Evolutionary conservation across 768 basidiomycete species (phyloP).

Genomic region (Flagelloscypha sp.): DNA sequence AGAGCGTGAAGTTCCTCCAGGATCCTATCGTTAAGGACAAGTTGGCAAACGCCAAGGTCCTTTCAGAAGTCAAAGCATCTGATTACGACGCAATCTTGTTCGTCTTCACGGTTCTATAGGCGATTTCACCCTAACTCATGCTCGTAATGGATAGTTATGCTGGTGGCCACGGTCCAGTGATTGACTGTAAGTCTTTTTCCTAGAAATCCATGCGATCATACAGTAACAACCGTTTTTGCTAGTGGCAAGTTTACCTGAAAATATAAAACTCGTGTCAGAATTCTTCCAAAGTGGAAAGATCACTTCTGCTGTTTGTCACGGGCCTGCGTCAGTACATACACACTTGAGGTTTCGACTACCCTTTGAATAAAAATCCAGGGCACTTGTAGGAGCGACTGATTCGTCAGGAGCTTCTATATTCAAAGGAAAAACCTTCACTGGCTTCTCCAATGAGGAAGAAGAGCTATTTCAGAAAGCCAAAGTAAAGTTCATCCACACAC

Average conservation of each 20-base stretch:
- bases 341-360: too few species aligned
- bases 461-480: slow-evolving; percentile 33
- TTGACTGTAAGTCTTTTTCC: slow-evolving; percentile 50
- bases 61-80: slow-evolving; percentile 46
- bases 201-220: slow-evolving; percentile 19
- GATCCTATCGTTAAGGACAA: slow-evolving; percentile 47
- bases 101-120: too few species aligned
- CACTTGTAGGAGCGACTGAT: slow-evolving; percentile 49
- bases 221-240: slow-evolving; percentile 33
- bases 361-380: slow-evolving; percentile 29
- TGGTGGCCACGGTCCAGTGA: slow-evolving; percentile 71
- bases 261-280: slow-evolving; percentile 34
- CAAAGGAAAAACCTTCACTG: slow-evolving; percentile 47
- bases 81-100: slow-evolving; percentile 71
- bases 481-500: slow-evolving; percentile 16
- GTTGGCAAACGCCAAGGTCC: slow-evolving; percentile 47
- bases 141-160: too few species aligned
- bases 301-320: slow-evolving; percentile 72
- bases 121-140: too few species aligned
- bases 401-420: slow-evolving; percentile 57
- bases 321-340: slow-evolving; percentile 47
- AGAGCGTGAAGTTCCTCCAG: slow-evolving; percentile 46
- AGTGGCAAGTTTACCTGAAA: too few species aligned
- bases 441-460: slow-evolving; percentile 71
- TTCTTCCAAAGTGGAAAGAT: slow-evolving; percentile 64